These are phyloP conservation scores for Euryodendron excelsum DNA, from an alignment of 148 eudicot species.

Conservation along the genomic window DNA sequence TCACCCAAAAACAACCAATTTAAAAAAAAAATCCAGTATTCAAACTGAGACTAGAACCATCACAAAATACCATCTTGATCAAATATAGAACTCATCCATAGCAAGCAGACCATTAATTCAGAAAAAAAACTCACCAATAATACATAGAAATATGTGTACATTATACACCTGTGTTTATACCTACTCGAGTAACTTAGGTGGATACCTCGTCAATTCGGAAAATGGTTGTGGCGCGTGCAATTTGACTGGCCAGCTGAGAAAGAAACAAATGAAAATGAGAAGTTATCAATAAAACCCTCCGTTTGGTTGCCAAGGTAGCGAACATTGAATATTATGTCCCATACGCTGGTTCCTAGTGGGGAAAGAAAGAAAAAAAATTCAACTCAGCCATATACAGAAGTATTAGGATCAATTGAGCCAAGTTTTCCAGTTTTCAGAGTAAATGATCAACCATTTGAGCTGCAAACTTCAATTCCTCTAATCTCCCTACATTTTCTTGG, in stretches of 20 bases:
- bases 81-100: background rate
- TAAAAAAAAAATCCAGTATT: background rate
- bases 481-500: background rate
- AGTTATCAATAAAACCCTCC: background rate
- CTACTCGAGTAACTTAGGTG: background rate
- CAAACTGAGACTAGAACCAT: background rate
- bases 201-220: constrained; percentile 85
- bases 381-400: background rate
- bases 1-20: background rate
- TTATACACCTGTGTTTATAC: background rate
- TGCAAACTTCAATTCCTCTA: background rate
- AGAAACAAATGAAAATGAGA: background rate
- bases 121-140: background rate
- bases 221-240: constrained; percentile 97
- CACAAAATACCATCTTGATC: background rate
- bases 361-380: background rate
- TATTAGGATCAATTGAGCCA: background rate
- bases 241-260: constrained; percentile 87
- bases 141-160: background rate
- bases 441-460: constrained; percentile 17
- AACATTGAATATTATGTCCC: too few relatives aligned
- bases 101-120: background rate
- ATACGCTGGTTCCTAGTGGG: too few relatives aligned
- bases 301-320: background rate
- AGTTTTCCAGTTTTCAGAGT: background rate